Evolutionary conservation across 1,139 yeast species (phyloP).

Genomic region (Ogataea hybrid): DNA sequence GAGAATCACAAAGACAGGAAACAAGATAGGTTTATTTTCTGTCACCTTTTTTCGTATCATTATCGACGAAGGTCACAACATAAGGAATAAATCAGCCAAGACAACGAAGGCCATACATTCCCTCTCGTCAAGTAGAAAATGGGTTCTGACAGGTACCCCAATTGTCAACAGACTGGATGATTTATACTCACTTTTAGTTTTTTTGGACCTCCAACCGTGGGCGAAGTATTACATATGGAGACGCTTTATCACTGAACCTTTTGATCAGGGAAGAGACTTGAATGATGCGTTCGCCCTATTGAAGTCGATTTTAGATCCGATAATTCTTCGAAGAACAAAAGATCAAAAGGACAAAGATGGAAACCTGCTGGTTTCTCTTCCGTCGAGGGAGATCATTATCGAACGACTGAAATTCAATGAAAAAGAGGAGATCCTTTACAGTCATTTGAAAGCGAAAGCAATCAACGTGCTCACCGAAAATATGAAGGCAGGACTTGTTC

Average conservation of each 20-base stretch:
- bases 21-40: constrained; percentile 59
- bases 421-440: constrained; percentile 64
- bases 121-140: constrained; percentile 61
- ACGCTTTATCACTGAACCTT: constrained; percentile 80
- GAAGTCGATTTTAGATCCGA: constrained; percentile 80
- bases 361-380: constrained; percentile 69
- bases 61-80: constrained; percentile 90
- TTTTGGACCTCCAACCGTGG: constrained; percentile 86
- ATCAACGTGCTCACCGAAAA: constrained; percentile 64
- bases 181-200: constrained; percentile 73
- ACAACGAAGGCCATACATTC: constrained; percentile 80
- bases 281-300: constrained; percentile 78
- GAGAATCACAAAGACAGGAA: constrained; percentile 30
- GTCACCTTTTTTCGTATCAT: constrained; percentile 77
- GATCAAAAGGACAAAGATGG: constrained; percentile 79
- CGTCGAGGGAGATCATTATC: constrained; percentile 69
- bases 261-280: constrained; percentile 66
- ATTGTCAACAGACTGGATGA: constrained; percentile 88
- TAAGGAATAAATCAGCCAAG: constrained; percentile 75
- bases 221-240: constrained; percentile 84
- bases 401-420: constrained; percentile 67
- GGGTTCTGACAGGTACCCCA: constrained; percentile 96
- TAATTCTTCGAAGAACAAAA: constrained; percentile 82
- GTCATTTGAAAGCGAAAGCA: constrained; percentile 69
- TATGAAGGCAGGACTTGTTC: constrained; percentile 61